These are phyloP conservation scores for Saccharomycopsis olivae DNA, from an alignment of 805 yeast species.

Conservation along the genomic window DNA sequence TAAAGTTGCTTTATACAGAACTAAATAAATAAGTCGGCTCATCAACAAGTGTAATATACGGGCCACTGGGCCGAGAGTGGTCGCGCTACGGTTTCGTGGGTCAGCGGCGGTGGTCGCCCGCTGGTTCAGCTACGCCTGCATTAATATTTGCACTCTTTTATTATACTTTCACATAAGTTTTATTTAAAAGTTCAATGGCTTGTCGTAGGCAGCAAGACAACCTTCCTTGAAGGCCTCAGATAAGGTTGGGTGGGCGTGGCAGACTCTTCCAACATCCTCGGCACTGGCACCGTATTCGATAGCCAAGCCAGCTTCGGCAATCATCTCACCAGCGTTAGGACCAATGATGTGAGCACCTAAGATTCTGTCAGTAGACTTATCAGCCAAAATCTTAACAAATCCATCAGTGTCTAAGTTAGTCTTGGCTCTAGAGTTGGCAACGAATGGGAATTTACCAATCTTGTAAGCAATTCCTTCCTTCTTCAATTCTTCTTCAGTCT, in stretches of 20 bases:
- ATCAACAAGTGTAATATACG: too few relatives aligned
- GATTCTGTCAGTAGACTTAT: slow-evolving; percentile 93
- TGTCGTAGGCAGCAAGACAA: slow-evolving; percentile 81
- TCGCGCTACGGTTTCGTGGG: too few relatives aligned
- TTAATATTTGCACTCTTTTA: too few relatives aligned
- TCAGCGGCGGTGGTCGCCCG: too few relatives aligned
- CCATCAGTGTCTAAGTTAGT: slow-evolving; percentile 97
- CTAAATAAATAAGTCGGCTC: too few relatives aligned
- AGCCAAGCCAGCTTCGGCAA: slow-evolving; percentile 97
- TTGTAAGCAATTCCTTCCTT: slow-evolving; percentile 85
- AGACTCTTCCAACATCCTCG: slow-evolving; percentile 93
- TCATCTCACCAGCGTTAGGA: slow-evolving; percentile 99
- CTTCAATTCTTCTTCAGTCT: slow-evolving; percentile 89
- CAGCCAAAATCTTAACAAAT: slow-evolving; percentile 90
- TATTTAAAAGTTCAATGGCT: slow-evolving; percentile 84
- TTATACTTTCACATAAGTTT: too few relatives aligned
- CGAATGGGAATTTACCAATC: slow-evolving; percentile 96
- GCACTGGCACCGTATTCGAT: slow-evolving; percentile 97
- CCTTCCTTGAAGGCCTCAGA: slow-evolving; percentile 99
- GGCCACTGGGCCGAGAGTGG: too few relatives aligned
- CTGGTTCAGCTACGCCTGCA: too few relatives aligned
- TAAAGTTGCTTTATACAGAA: too few relatives aligned
- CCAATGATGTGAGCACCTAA: slow-evolving; percentile 97
- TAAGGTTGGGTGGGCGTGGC: slow-evolving; percentile 98
- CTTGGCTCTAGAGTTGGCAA: slow-evolving; percentile 99